A percentile compares a stretch with the other conserved stretches of the same genome.
Conservation (phyloP, 169 alveolate species). For the Eimeria praecox region DNA sequence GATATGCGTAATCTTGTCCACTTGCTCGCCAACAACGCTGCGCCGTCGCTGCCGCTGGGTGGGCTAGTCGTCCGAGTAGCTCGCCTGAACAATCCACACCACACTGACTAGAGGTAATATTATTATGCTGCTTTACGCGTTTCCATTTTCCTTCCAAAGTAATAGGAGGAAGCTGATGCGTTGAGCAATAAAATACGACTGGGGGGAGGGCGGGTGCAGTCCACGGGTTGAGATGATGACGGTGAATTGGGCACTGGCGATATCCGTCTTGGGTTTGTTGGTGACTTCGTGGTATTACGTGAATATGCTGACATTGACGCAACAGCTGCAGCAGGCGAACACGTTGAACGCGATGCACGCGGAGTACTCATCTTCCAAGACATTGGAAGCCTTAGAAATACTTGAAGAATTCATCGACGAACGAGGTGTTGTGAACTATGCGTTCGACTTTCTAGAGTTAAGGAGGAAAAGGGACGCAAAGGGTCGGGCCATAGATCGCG, state of each 20-base stretch:
- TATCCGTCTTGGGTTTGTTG: constrained; percentile 47
- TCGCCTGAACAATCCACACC: not conserved
- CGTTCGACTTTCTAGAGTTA: constrained; percentile 48
- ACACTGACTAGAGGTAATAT: not conserved
- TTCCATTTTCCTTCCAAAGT: not conserved
- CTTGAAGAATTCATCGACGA: constrained; percentile 81
- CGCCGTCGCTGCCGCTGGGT: not conserved
- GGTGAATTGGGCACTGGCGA: constrained; percentile 45
- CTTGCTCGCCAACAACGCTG: not conserved
- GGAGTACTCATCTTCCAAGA: constrained; percentile 68
- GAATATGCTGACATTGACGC: constrained; percentile 74
- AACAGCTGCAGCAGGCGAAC: constrained; percentile 77
- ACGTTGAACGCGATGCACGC: constrained; percentile 78
- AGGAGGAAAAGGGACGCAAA: constrained; percentile 57
- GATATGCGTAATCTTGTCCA: not conserved
- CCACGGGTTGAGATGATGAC: constrained; percentile 21
- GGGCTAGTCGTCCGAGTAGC: not conserved
- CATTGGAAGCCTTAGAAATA: constrained; percentile 74
- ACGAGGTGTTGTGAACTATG: constrained; percentile 59
- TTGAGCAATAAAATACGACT: not conserved
- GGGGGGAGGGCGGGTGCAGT: constrained; percentile 28
- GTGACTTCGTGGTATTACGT: constrained; percentile 78
- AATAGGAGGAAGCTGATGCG: not conserved
- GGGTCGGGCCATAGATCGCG: constrained; percentile 75
- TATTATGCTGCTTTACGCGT: not conserved